Percentiles rank a stretch among this genome's conserved stretches.
Conservation (phyloP, 2,329 filamentous ascomycete genomes). For the Aspergillus pseudoglaucus region DNA sequence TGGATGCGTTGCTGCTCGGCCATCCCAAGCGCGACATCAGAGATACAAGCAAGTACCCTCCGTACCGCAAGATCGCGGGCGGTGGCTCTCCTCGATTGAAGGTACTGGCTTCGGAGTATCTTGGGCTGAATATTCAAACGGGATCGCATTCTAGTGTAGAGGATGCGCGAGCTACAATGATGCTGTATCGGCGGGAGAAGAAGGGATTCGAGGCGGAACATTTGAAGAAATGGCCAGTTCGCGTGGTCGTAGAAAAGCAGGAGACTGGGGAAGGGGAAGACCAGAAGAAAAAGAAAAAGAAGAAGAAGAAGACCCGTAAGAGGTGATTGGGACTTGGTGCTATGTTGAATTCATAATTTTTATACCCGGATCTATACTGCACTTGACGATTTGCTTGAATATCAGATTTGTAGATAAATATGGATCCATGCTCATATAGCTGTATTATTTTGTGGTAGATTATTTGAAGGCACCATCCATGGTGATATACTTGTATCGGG, state of each 20-base stretch:
- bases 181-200: slow-evolving; percentile 78
- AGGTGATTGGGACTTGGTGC: slow-evolving; percentile 23
- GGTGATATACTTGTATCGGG: too few relatives aligned
- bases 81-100: slow-evolving; percentile 48
- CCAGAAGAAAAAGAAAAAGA: slow-evolving; percentile 45
- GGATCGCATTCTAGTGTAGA: slow-evolving; percentile 58
- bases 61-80: slow-evolving; percentile 59
- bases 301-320: slow-evolving; percentile 42
- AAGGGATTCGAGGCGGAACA: slow-evolving; percentile 77
- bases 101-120: slow-evolving; percentile 49
- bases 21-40: slow-evolving; percentile 74
- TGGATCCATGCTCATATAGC: neutral
- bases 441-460: too few relatives aligned
- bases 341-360: neutral
- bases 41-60: slow-evolving; percentile 73
- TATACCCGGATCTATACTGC: slow-evolving; percentile 9
- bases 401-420: neutral
- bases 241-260: slow-evolving; percentile 26
- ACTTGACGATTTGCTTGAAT: slow-evolving; percentile 4
- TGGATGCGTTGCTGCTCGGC: slow-evolving; percentile 66
- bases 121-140: slow-evolving; percentile 55
- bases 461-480: too few relatives aligned
- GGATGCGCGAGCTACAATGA: slow-evolving; percentile 85
- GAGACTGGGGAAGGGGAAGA: slow-evolving; percentile 30
- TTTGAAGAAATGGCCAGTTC: slow-evolving; percentile 56